phyloP scores from a whole-genome alignment of 2,329 filamentous ascomycete genomes.

The Plectosphaerella sp. region DNA sequence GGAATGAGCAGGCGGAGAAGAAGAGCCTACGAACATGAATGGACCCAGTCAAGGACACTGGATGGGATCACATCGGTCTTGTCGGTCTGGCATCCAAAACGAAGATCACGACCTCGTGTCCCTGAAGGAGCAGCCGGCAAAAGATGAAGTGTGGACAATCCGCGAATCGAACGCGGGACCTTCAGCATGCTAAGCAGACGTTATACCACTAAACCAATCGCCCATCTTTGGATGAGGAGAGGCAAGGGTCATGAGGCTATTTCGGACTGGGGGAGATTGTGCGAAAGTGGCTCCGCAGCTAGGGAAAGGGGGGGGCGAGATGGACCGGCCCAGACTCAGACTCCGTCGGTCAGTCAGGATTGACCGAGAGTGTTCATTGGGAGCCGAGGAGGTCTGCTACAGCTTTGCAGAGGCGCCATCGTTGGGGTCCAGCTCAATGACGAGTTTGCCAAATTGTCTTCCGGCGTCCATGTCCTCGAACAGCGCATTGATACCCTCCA shows the following conservation, averaged over 20 bases:
- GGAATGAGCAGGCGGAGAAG: too few species aligned
- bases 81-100: background rate
- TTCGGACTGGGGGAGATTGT: too few species aligned
- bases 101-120: background rate
- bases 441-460: conserved; percentile 87
- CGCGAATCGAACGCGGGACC: background rate
- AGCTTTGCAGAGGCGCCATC: conserved; percentile 31
- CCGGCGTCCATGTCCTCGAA: conserved; percentile 87
- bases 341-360: too few species aligned
- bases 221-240: background rate
- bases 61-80: too few species aligned
- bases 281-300: too few species aligned
- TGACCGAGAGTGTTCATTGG: too few species aligned
- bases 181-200: background rate
- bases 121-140: background rate
- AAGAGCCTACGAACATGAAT: too few species aligned
- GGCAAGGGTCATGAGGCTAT: too few species aligned
- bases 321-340: too few species aligned
- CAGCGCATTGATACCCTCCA: conserved; percentile 73
- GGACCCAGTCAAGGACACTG: too few species aligned
- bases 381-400: conserved; percentile 15
- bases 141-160: background rate
- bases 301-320: too few species aligned
- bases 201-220: background rate
- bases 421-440: conserved; percentile 62